phyloP scores from a whole-genome alignment of 2,329 filamentous ascomycete genomes.

The Leptosphaerulina australis region DNA sequence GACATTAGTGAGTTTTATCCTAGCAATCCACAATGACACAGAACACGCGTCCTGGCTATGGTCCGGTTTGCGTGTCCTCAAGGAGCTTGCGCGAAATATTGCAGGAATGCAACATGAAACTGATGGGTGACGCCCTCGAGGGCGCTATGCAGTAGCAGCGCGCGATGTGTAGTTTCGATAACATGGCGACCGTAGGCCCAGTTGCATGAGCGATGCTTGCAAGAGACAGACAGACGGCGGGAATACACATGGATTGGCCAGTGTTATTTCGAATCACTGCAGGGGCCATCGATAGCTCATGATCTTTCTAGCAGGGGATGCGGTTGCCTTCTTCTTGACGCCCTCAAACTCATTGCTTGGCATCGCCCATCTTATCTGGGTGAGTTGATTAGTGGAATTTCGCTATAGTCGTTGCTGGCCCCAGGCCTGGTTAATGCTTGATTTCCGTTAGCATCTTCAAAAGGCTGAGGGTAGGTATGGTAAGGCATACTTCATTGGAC shows the following conservation, averaged over 20 bases:
- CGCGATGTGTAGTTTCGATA: not conserved
- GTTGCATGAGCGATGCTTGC: constrained; percentile 1
- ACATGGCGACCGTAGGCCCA: not conserved
- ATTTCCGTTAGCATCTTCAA: not conserved
- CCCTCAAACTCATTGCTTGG: constrained; percentile 1
- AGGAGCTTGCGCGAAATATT: constrained; percentile 3
- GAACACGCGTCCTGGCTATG: constrained; percentile 5
- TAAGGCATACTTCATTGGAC: constrained; percentile 7
- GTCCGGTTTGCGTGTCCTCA: not conserved
- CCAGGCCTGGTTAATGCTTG: not conserved
- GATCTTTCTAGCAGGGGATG: not conserved
- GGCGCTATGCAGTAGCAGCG: not conserved
- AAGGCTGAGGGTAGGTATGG: not conserved
- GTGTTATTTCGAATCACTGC: not conserved
- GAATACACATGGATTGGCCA: not conserved
- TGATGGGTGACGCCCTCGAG: not conserved
- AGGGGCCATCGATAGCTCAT: not conserved
- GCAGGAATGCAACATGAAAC: constrained; percentile 2
- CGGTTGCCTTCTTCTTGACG: not conserved
- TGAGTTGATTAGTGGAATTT: constrained; percentile 4
- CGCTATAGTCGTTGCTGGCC: not conserved
- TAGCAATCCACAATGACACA: not conserved
- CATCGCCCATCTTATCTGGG: not conserved
- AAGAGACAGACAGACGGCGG: constrained; percentile 2
- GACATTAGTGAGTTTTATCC: constrained; percentile 8